Percentiles rank a stretch among this genome's conserved stretches.
These are phyloP conservation scores for Plasmodium cynomolgi DNA, from an alignment of 169 alveolate species.

Conservation along the genomic window DNA sequence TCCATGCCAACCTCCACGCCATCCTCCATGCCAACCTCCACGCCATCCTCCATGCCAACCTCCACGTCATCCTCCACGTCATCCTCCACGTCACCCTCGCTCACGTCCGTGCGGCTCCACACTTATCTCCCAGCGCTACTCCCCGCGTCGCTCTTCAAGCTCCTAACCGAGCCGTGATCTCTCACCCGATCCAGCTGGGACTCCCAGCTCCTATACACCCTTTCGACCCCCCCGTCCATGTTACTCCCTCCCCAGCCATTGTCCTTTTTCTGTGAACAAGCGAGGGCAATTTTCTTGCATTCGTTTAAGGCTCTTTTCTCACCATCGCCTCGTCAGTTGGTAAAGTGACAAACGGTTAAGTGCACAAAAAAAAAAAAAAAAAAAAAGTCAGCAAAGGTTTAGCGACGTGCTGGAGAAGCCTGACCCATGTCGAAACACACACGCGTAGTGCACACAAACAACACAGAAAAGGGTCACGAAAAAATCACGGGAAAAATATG, in stretches of 20 bases:
- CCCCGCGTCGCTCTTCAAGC: not conserved
- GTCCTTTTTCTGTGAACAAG: not conserved
- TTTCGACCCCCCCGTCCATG: not conserved
- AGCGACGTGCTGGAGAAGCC: not conserved
- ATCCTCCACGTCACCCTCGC: too few relatives aligned
- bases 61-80: not conserved
- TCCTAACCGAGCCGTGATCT: not conserved
- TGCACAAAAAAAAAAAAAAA: not conserved
- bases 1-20: not conserved
- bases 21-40: not conserved
- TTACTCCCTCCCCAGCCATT: not conserved
- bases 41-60: not conserved
- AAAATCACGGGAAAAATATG: not conserved
- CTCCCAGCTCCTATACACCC: not conserved
- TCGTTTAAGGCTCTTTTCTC: not conserved
- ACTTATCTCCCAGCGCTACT: too few relatives aligned
- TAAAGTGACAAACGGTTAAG: not conserved
- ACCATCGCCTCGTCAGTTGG: not conserved
- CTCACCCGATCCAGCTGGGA: not conserved
- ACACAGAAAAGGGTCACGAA: not conserved
- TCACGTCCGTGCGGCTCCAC: not conserved
- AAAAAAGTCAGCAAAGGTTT: not conserved
- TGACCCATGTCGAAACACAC: not conserved
- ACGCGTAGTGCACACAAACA: not conserved
- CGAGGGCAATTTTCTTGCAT: not conserved